A percentile compares a stretch with the other conserved stretches of the same genome.
Evolutionary conservation across 768 basidiomycete genomes (phyloP).

Genomic region (Mycena albidolilacea): DNA sequence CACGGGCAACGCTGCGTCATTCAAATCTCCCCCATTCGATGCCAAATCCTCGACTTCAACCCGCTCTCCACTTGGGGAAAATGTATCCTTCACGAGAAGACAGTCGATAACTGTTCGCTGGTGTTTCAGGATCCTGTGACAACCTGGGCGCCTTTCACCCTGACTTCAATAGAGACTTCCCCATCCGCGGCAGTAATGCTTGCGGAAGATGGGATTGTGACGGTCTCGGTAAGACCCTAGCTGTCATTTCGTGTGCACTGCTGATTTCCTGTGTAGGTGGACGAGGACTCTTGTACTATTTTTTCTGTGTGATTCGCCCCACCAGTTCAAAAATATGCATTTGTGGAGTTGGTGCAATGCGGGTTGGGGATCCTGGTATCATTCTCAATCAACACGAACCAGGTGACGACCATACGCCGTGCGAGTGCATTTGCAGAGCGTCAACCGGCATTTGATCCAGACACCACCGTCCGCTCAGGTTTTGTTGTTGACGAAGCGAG

Average conservation of each 20-base stretch:
- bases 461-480: no score
- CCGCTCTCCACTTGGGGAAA: conserved; percentile 40
- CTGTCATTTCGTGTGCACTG: background rate
- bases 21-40: conserved; percentile 41
- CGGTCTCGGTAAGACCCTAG: conserved; percentile 47
- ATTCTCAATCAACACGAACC: no score
- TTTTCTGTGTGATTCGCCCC: background rate
- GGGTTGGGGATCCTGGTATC: no score
- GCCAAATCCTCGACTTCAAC: conserved; percentile 53
- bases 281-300: background rate
- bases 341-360: no score
- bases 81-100: conserved; percentile 39
- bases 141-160: conserved; percentile 47
- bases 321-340: background rate
- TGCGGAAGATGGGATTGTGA: conserved; percentile 51
- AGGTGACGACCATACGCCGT: no score
- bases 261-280: background rate
- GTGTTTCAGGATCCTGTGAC: conserved; percentile 43
- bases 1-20: conserved; percentile 51
- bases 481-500: no score
- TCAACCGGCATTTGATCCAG: no score
- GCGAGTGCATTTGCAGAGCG: no score
- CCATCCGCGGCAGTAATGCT: conserved; percentile 50
- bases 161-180: conserved; percentile 30
- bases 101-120: conserved; percentile 27